Conservation (phyloP, 169 alveolate genomes). For the Babesia ovata region DNA sequence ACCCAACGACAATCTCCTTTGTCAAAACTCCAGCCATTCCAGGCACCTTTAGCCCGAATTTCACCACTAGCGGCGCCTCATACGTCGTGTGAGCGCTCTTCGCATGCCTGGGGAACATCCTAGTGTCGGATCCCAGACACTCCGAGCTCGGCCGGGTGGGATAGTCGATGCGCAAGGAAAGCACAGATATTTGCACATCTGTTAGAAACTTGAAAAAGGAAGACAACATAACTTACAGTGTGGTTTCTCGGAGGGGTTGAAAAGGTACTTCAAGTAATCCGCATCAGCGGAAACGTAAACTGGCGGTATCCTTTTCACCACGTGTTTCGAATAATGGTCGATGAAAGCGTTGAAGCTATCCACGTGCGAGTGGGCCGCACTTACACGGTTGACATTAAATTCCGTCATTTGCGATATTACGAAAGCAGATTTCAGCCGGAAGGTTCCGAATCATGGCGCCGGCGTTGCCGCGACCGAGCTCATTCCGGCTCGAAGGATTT, state of each 20-base stretch:
- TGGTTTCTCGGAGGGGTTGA: conserved; percentile 51
- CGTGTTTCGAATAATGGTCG: conserved; percentile 57
- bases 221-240: conserved; percentile 44
- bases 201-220: background rate
- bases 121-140: conserved; percentile 73
- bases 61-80: conserved; percentile 90
- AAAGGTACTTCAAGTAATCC: conserved; percentile 44
- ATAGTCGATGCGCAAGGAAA: conserved; percentile 60
- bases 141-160: conserved; percentile 71
- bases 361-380: conserved; percentile 59
- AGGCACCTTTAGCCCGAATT: conserved; percentile 79
- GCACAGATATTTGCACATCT: conserved; percentile 60
- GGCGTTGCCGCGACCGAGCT: background rate
- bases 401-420: conserved; percentile 36
- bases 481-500: background rate
- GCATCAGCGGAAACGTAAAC: conserved; percentile 60
- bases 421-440: background rate
- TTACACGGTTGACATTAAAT: conserved; percentile 47
- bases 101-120: conserved; percentile 89
- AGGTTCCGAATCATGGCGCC: background rate
- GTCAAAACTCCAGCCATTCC: conserved; percentile 72
- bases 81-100: conserved; percentile 88
- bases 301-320: conserved; percentile 72
- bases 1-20: conserved; percentile 88
- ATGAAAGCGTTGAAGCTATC: conserved; percentile 69